phyloP scores from a whole-genome alignment of 768 basidiomycete genomes.

The Calocybe gangraenosa region DNA sequence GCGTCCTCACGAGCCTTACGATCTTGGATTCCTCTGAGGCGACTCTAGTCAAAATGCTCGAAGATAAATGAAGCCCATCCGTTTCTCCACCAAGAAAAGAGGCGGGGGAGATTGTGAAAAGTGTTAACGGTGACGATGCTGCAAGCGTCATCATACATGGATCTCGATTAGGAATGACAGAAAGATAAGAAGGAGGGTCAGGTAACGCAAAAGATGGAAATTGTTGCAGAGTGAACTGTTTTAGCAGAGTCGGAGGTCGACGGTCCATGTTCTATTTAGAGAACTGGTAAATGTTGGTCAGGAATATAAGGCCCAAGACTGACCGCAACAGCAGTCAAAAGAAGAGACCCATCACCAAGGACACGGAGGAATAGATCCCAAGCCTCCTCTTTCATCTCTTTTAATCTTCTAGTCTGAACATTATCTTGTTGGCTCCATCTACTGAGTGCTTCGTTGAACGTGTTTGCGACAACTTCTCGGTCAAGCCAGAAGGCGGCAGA shows the following conservation, averaged over 20 bases:
- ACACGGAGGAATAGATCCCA: constrained; percentile 81
- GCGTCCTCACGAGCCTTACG: constrained; percentile 66
- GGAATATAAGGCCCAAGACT: constrained; percentile 24
- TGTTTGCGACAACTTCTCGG: constrained; percentile 49
- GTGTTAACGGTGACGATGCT: constrained; percentile 61
- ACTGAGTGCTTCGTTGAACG: constrained; percentile 39
- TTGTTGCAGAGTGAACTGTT: constrained; percentile 70
- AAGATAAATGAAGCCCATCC: constrained; percentile 45
- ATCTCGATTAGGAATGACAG: constrained; percentile 46
- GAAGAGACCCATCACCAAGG: constrained; percentile 66
- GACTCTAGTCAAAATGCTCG: constrained; percentile 34
- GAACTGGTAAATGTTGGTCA: neutral
- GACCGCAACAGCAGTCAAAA: constrained; percentile 71
- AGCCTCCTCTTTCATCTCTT: constrained; percentile 63
- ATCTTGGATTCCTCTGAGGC: constrained; percentile 51
- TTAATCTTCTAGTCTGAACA: constrained; percentile 41
- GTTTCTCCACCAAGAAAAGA: constrained; percentile 60
- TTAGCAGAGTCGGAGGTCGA: constrained; percentile 78
- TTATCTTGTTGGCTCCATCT: constrained; percentile 36
- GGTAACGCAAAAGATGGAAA: constrained; percentile 47
- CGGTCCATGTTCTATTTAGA: constrained; percentile 76
- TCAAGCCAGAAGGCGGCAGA: constrained; percentile 71
- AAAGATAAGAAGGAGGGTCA: constrained; percentile 45
- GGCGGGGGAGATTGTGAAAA: constrained; percentile 53
- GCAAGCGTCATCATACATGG: constrained; percentile 49